Percentiles rank a stretch among this genome's conserved stretches.
These are phyloP conservation scores for Arthroderma uncinatum DNA, from an alignment of 2,329 filamentous ascomycete genomes.

Conservation along the genomic window DNA sequence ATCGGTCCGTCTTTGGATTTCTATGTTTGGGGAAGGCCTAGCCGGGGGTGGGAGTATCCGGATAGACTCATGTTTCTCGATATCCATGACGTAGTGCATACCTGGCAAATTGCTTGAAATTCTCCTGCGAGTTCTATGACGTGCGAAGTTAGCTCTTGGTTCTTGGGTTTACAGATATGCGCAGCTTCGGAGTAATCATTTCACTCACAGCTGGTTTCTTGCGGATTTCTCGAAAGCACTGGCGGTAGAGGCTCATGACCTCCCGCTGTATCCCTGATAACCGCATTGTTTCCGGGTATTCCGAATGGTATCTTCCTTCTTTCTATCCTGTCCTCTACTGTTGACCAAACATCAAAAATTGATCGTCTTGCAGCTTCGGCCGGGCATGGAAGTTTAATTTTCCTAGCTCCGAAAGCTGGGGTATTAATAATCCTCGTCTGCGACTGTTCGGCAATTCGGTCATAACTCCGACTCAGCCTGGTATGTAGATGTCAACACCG, in stretches of 20 bases:
- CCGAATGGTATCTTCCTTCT: not conserved
- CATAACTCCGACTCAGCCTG: not conserved
- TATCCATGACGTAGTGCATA: constrained; percentile 17
- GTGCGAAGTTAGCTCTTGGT: not conserved
- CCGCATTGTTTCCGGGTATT: not conserved
- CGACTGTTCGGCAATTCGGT: not conserved
- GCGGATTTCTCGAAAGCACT: constrained; percentile 68
- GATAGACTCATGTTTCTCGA: not conserved
- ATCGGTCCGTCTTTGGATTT: not conserved
- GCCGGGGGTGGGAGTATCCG: not conserved
- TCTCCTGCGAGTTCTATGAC: constrained; percentile 29
- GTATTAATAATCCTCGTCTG: not conserved
- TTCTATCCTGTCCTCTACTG: not conserved
- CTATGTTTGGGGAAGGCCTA: not conserved
- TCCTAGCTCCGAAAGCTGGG: not conserved
- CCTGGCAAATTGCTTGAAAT: constrained; percentile 35
- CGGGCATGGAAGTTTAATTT: not conserved
- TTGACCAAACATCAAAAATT: not conserved
- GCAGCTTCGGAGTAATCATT: not conserved
- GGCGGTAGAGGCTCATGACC: constrained; percentile 74
- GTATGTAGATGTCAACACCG: not conserved
- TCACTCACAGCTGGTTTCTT: constrained; percentile 62
- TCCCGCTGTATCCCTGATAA: constrained; percentile 84
- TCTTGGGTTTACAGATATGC: no score
- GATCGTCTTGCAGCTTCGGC: not conserved